Conservation (phyloP, 352 stramenopile species). For the Pythium aquatile region DNA sequence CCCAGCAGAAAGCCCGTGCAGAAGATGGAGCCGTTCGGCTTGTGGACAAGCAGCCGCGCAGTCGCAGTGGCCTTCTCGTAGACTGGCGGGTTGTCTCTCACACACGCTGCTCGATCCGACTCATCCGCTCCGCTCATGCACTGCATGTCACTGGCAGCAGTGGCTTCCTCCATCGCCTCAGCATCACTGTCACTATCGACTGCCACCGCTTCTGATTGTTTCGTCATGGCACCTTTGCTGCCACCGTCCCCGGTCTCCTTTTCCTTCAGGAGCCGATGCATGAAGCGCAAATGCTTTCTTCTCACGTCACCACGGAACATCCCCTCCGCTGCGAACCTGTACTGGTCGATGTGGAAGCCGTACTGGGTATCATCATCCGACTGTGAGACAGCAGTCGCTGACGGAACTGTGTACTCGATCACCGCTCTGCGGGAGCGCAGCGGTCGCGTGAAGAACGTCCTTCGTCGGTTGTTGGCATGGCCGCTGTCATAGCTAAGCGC, state of each 20-base stretch:
- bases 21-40: slow-evolving; percentile 34
- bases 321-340: slow-evolving; percentile 24
- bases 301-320: background rate
- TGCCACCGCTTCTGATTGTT: background rate
- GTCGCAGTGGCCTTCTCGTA: slow-evolving; percentile 29
- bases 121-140: slow-evolving; percentile 25
- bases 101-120: slow-evolving; percentile 30
- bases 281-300: background rate
- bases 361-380: background rate
- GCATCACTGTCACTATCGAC: background rate
- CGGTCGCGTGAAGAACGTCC: slow-evolving; percentile 25
- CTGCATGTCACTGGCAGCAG: background rate
- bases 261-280: background rate
- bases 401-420: slow-evolving; percentile 24
- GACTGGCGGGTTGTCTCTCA: slow-evolving; percentile 19
- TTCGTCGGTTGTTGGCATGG: background rate
- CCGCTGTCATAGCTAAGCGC: background rate
- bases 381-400: background rate
- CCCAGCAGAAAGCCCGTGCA: slow-evolving; percentile 58
- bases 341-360: slow-evolving; percentile 41
- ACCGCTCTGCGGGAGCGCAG: slow-evolving; percentile 13
- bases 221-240: background rate
- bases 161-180: no score
- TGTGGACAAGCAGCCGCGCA: slow-evolving; percentile 47
- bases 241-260: background rate